These are phyloP conservation scores for Grosmannia serpens DNA, from an alignment of 2,329 filamentous ascomycete genomes.

Conservation along the genomic window DNA sequence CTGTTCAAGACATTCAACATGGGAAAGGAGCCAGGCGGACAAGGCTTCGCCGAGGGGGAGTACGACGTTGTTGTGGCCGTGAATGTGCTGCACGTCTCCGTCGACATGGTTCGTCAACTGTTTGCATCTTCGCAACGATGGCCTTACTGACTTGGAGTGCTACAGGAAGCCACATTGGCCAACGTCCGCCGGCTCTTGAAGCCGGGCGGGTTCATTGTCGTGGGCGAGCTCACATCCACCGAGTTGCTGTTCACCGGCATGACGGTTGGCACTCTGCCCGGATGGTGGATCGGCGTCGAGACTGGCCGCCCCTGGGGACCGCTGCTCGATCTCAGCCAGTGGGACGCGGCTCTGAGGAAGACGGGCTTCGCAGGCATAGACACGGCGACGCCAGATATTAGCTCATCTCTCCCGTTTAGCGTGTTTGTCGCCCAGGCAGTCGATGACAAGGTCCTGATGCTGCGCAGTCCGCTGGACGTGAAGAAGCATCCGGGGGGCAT, in stretches of 20 bases:
- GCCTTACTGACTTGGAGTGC: no score
- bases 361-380: slow-evolving; percentile 17
- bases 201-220: slow-evolving; percentile 29
- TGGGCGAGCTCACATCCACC: slow-evolving; percentile 8
- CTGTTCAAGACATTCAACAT: slow-evolving; percentile 23
- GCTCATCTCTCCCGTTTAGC: background rate
- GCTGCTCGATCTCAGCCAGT: slow-evolving; percentile 7
- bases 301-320: slow-evolving; percentile 10
- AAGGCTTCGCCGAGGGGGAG: slow-evolving; percentile 21
- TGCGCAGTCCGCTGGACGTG: background rate
- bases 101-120: no score
- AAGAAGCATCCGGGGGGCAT: no score
- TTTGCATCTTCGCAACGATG: no score
- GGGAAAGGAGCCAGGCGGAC: slow-evolving; percentile 17
- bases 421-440: slow-evolving; percentile 11
- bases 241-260: background rate
- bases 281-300: slow-evolving; percentile 13
- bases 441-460: background rate
- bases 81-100: slow-evolving; percentile 25
- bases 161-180: slow-evolving; percentile 16
- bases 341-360: slow-evolving; percentile 14
- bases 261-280: slow-evolving; percentile 10
- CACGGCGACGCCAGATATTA: background rate
- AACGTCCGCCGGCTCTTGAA: slow-evolving; percentile 23
- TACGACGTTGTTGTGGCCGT: slow-evolving; percentile 28